Base-by-base conservation (phyloP, 441 rosid species). In the Lepidium campestre region DNA sequence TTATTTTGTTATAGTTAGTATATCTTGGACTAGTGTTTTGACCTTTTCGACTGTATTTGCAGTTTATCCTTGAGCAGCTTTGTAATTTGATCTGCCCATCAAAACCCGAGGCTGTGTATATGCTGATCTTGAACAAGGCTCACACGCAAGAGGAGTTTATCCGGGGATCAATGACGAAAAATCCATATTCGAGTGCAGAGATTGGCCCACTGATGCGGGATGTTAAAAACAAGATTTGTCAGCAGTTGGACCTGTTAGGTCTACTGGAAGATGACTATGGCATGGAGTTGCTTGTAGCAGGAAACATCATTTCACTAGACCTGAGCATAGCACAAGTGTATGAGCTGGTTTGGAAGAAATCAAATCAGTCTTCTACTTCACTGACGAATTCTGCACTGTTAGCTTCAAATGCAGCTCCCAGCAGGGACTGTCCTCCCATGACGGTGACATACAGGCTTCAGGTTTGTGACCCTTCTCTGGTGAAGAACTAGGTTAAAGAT, bases 201-300 rank as follows among this genome's bases (percentile, higher is more conserved):
- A 90, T 96, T 74, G 98, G 99, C 77, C 99, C 99, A 32, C 79
- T 96, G 78, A 96, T 96, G 99, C 97, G 99, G 37, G 99, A 96
- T 74, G 99, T 94, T 65, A 96, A 96, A 79, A 94, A 96, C 75
- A 94, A 96, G 78, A 96, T 96, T 65, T 96, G 99, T 81, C 96
- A 87, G 68, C 99, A 94, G 70, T 78, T 96, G 83, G 99, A 94
- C 72, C 79, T 96, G 59, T 67, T 94, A 52, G 91, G 93, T 55
- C 90, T 96, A 78, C 75, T 88, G 47, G 99, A 91, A 81, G 99
- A 96, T 86, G 99, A 94, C 81, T 91, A 78, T 78, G 90, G 99
- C 77, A 88, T 96, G 99, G 99, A 96, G 82, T 81, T 96, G 71
- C 85, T 96, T 62, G 96, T 96, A 34, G 98, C 99, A 63, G 99